These are phyloP conservation scores for Trametes punicea DNA, from an alignment of 768 basidiomycete genomes.

Conservation along the genomic window DNA sequence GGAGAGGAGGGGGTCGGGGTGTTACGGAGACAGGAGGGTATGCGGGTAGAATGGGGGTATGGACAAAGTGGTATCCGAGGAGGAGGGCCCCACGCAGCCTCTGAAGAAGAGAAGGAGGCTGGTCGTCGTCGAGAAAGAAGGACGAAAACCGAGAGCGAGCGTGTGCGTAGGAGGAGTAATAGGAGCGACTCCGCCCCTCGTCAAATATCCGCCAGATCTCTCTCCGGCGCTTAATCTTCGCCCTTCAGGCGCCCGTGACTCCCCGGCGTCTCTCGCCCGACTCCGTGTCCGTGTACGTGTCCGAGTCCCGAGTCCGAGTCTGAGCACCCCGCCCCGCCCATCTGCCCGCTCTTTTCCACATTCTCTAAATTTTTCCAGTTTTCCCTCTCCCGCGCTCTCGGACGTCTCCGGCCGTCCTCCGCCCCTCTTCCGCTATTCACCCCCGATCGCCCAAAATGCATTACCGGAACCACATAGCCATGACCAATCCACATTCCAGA, in stretches of 20 bases:
- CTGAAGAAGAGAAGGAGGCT: constrained; percentile 29
- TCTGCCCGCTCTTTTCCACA: neutral
- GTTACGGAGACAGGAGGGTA: constrained; percentile 32
- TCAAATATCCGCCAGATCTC: constrained; percentile 14
- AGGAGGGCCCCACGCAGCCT: constrained; percentile 30
- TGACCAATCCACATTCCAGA: constrained; percentile 5
- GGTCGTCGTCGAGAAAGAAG: constrained; percentile 29
- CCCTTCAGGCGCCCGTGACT: neutral
- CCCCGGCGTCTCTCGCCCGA: neutral
- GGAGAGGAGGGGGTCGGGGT: constrained; percentile 23
- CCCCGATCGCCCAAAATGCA: constrained; percentile 5
- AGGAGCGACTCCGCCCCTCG: constrained; percentile 5
- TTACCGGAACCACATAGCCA: neutral
- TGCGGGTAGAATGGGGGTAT: constrained; percentile 32
- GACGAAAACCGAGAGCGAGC: constrained; percentile 21
- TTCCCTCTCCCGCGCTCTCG: neutral
- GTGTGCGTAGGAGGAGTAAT: neutral
- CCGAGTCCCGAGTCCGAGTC: neutral
- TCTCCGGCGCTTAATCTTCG: neutral
- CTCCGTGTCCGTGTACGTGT: neutral
- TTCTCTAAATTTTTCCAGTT: constrained; percentile 6
- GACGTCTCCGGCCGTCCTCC: constrained; percentile 1
- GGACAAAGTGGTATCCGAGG: constrained; percentile 35
- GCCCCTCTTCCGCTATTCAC: neutral
- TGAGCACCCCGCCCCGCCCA: neutral